Conservation (phyloP, 2,329 filamentous ascomycete species). For the Colletotrichum karsti region DNA sequence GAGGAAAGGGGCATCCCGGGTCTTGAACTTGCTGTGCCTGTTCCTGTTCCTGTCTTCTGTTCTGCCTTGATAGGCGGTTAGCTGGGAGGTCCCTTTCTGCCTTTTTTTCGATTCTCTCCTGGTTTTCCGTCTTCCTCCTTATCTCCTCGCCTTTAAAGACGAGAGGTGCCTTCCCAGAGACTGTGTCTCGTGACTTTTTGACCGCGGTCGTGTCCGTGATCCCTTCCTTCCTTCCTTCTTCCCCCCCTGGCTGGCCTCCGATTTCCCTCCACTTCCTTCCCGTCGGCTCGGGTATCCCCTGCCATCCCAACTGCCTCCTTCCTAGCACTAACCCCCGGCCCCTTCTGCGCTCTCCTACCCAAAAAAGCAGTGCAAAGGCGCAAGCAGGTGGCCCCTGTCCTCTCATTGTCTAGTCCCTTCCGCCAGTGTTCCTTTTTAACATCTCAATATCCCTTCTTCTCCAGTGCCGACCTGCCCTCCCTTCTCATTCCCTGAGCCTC, state of each 20-base stretch:
- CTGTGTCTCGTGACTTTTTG: too few relatives aligned
- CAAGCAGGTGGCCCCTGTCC: background rate
- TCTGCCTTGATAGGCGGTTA: background rate
- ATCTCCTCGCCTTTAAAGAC: too few relatives aligned
- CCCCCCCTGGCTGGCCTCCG: background rate
- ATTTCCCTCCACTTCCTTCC: conserved; percentile 8
- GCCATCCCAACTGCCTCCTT: conserved; percentile 1
- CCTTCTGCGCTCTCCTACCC: background rate
- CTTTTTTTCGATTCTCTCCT: too few relatives aligned
- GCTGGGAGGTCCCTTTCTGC: background rate
- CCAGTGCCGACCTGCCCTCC: background rate
- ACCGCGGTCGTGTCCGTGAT: too few relatives aligned
- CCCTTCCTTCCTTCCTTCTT: background rate
- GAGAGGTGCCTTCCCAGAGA: too few relatives aligned
- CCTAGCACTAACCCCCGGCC: background rate
- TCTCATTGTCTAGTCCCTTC: background rate
- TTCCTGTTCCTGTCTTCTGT: too few relatives aligned
- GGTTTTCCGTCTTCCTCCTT: background rate
- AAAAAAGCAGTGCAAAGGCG: background rate
- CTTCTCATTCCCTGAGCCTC: conserved; percentile 9
- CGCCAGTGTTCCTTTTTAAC: conserved; percentile 9
- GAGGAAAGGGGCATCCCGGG: background rate
- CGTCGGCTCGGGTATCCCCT: conserved; percentile 11
- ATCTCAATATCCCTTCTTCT: conserved; percentile 11
- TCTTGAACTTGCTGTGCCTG: background rate